Conservation (phyloP, 2,329 filamentous ascomycete species). For the Dactylella cylindrospora region DNA sequence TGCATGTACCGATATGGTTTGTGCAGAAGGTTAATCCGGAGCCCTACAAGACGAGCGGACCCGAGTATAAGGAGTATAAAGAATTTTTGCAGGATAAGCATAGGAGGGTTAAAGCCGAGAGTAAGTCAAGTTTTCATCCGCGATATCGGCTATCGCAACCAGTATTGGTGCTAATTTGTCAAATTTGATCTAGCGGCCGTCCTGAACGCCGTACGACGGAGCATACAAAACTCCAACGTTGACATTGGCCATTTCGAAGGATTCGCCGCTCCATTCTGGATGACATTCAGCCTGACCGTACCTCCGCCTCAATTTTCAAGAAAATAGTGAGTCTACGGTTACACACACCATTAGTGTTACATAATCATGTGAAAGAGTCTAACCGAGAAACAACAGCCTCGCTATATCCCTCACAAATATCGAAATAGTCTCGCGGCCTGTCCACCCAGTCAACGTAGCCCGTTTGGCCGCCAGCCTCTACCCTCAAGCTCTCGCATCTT, state of each 20-base stretch:
- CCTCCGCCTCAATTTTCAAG: conserved; percentile 19
- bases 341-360: neutral
- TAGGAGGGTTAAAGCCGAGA: conserved; percentile 24
- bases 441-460: conserved; percentile 16
- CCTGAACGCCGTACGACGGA: conserved; percentile 14
- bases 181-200: conserved; percentile 15
- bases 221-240: conserved; percentile 15
- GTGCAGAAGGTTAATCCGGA: conserved; percentile 11
- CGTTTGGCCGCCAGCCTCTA: conserved; percentile 24
- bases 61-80: conserved; percentile 20
- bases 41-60: conserved; percentile 23
- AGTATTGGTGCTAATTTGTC: neutral
- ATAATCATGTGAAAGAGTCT: conserved; percentile 9
- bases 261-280: conserved; percentile 37
- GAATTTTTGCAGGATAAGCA: conserved; percentile 19
- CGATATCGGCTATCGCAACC: neutral
- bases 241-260: conserved; percentile 39
- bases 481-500: conserved; percentile 31
- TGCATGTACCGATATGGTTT: conserved; percentile 41
- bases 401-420: conserved; percentile 26
- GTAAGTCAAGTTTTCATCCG: conserved; percentile 13
- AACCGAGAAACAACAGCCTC: conserved; percentile 10
- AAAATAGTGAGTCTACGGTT: conserved; percentile 20
- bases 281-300: conserved; percentile 20
- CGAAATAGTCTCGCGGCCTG: conserved; percentile 21